These are phyloP conservation scores for Acanthochlamys bracteata DNA, from an alignment of 106 monocot genomes.

Conservation along the genomic window DNA sequence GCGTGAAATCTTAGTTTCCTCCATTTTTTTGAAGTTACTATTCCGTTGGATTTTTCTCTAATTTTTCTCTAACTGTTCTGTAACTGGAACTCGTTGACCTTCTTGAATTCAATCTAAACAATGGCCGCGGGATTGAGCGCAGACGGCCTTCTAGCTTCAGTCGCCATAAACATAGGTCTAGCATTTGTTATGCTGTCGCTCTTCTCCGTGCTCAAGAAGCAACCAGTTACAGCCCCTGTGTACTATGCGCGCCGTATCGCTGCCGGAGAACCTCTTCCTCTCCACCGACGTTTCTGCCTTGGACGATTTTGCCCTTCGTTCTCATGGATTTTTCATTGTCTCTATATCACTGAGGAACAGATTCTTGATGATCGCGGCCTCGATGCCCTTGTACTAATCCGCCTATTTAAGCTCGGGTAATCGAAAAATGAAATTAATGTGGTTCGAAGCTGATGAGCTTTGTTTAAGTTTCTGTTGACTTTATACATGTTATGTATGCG, in stretches of 20 bases:
- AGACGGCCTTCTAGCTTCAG: conserved; percentile 50
- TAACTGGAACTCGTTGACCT: too few relatives aligned
- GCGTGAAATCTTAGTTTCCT: too few relatives aligned
- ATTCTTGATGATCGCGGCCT: conserved; percentile 38
- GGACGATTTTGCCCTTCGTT: conserved; percentile 38
- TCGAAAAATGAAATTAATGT: neutral
- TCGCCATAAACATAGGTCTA: conserved; percentile 57
- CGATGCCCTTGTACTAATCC: conserved; percentile 60
- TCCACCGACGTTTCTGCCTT: conserved; percentile 20
- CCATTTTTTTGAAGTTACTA: too few relatives aligned
- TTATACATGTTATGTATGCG: too few relatives aligned
- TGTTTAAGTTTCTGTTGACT: too few relatives aligned
- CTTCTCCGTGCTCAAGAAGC: conserved; percentile 70
- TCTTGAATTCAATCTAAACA: neutral
- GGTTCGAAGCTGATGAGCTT: too few relatives aligned
- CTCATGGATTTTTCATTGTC: conserved; percentile 47
- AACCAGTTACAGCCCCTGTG: conserved; percentile 44
- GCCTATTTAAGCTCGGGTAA: conserved; percentile 71
- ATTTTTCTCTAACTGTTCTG: too few relatives aligned
- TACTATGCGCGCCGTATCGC: conserved; percentile 52
- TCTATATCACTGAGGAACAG: conserved; percentile 51
- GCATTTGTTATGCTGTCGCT: conserved; percentile 52
- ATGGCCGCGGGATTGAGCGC: conserved; percentile 32
- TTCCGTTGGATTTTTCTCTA: too few relatives aligned
- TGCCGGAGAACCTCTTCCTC: conserved; percentile 8